These are phyloP conservation scores for Raffaelea ambrosiae DNA, from an alignment of 2,329 filamentous ascomycete genomes.

Conservation along the genomic window DNA sequence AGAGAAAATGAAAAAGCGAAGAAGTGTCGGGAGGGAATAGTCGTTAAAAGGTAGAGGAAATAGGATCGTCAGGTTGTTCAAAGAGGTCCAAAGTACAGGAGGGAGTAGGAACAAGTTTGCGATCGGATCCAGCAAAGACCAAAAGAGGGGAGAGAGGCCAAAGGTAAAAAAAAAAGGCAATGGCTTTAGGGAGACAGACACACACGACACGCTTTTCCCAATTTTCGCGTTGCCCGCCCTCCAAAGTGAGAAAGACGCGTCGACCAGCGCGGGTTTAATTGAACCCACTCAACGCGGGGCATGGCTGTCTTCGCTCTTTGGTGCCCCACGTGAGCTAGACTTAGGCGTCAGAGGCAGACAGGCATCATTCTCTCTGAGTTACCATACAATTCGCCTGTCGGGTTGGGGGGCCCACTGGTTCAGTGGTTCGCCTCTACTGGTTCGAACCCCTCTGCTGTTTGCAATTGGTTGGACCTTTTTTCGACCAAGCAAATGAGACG, in stretches of 20 bases:
- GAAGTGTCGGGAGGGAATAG: background rate
- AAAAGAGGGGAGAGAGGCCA: background rate
- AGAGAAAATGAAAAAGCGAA: background rate
- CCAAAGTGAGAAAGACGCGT: slow-evolving; percentile 10
- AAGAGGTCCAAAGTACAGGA: no score
- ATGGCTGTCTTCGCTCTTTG: background rate
- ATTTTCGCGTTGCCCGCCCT: slow-evolving; percentile 11
- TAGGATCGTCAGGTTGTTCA: no score
- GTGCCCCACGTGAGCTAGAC: slow-evolving; percentile 5
- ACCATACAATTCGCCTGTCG: no score
- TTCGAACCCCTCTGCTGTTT: background rate
- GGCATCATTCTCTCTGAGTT: no score
- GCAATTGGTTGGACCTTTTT: background rate
- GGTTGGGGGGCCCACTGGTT: no score
- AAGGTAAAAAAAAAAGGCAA: no score
- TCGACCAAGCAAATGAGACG: no score
- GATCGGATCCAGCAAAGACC: background rate
- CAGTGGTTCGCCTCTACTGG: no score
- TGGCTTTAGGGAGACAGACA: no score
- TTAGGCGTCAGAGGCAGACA: background rate
- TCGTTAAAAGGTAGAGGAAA: background rate
- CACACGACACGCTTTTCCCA: slow-evolving; percentile 9
- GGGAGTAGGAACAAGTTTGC: no score
- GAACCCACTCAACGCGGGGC: slow-evolving; percentile 12
- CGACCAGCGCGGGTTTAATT: slow-evolving; percentile 12